Base-by-base conservation (phyloP, 2,329 filamentous ascomycete genomes). In the Pseudocercospora musae region DNA sequence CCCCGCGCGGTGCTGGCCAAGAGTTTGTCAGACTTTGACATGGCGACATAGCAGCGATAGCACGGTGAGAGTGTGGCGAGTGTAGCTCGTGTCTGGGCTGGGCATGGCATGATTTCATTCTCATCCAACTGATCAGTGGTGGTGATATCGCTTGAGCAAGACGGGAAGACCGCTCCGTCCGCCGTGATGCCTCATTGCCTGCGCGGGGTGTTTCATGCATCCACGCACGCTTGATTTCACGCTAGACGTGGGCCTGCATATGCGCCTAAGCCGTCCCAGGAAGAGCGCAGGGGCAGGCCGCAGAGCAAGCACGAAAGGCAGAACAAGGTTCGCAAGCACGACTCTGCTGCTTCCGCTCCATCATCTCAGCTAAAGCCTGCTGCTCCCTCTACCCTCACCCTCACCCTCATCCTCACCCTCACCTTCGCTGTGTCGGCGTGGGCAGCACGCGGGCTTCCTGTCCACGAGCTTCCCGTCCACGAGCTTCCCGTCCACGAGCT, bases 281-380 rank as follows among this genome's bases (percentile, higher is more conserved):
- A 57, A 57, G 55, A 29, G 55, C 40, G 21, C 55, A 57, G 55
- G 55, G 42, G 55, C 15, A 48, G 8, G n/a, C n/a, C n/a, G n/a
- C n/a, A n/a, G n/a, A n/a, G n/a, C n/a, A n/a, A 18, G 23, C 40
- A 11, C 21, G 31, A 33, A 33, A 33, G 31, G 31, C 31, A 54
- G 15, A 57, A 13, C 55, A 31, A 57, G 55, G 40, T 57, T 57
- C 55, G n/a, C n/a, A n/a, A n/a, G n/a, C n/a, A n/a, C n/a, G n/a
- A n/a, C n/a, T n/a, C n/a, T n/a, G n/a, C n/a, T n/a, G n/a, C n/a
- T 46, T 46, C 55, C 52, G 13, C 55, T 57, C 46, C 55, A 29
- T 57, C 55, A 48, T 37, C 55, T 29, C 37, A 57, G 40, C 55
- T 46, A 33, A 29, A 44, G 40, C 21, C 40, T 57, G 54, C 57